Evolutionary conservation across 495 filamentous ascomycete genomes (phyloP).

Genomic region (Amorphotheca resinae): DNA sequence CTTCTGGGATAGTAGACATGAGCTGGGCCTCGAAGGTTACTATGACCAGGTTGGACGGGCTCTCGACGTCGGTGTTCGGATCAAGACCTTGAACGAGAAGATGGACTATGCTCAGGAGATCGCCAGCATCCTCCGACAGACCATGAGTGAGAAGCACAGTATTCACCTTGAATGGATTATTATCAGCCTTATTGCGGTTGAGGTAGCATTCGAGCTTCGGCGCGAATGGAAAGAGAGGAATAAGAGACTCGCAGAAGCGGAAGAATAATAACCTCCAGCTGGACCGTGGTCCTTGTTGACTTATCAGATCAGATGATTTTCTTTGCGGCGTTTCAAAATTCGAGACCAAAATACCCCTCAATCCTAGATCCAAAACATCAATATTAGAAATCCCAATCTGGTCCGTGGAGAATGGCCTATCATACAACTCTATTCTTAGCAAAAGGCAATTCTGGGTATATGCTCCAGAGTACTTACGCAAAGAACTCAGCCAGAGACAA

Average conservation of each 20-base stretch:
- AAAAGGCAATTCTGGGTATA: too few relatives aligned
- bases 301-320: too few relatives aligned
- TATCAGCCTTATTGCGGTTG: slow-evolving; percentile 83
- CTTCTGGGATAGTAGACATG: slow-evolving; percentile 88
- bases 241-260: slow-evolving; percentile 1
- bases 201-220: slow-evolving; percentile 50
- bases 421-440: too few relatives aligned
- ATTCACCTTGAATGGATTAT: slow-evolving; percentile 93
- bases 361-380: too few relatives aligned
- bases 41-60: slow-evolving; percentile 87
- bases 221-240: slow-evolving; percentile 33
- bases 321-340: background rate
- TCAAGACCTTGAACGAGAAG: slow-evolving; percentile 86
- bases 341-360: too few relatives aligned
- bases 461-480: too few relatives aligned
- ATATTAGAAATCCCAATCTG: too few relatives aligned
- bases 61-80: slow-evolving; percentile 84
- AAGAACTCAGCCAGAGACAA: too few relatives aligned
- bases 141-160: slow-evolving; percentile 79
- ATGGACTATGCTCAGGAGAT: slow-evolving; percentile 98
- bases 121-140: slow-evolving; percentile 75
- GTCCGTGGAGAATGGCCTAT: too few relatives aligned
- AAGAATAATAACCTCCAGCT: background rate
- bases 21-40: slow-evolving; percentile 73
- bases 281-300: too few relatives aligned